Conservation (phyloP, 2,329 filamentous ascomycete species). For the Colletotrichum kahawae region DNA sequence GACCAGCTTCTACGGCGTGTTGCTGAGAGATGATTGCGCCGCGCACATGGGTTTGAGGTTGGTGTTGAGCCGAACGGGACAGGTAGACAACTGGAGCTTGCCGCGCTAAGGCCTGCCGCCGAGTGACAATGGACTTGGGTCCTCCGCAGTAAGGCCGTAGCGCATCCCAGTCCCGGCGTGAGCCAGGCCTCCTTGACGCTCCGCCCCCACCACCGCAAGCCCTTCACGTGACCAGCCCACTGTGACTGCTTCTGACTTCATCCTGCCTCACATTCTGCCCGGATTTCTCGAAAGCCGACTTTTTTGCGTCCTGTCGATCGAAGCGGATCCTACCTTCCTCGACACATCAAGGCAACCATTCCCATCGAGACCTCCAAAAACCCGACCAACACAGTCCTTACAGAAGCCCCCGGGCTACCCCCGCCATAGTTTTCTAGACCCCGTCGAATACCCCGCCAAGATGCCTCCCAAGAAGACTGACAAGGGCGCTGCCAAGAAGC, state of each 20-base stretch:
- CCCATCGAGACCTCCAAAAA: background rate
- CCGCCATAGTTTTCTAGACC: background rate
- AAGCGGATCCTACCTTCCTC: constrained; percentile 1
- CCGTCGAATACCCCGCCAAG: constrained; percentile 40
- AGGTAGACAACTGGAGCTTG: constrained; percentile 19
- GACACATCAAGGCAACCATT: background rate
- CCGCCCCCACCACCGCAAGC: constrained; percentile 20
- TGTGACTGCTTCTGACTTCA: constrained; percentile 21
- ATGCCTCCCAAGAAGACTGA: constrained; percentile 75
- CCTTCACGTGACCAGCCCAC: constrained; percentile 23
- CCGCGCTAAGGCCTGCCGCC: constrained; percentile 10
- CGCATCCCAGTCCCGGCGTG: background rate
- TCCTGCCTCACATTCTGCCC: constrained; percentile 13
- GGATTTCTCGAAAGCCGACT: background rate
- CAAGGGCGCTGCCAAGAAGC: constrained; percentile 59
- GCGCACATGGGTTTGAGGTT: background rate
- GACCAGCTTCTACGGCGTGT: background rate
- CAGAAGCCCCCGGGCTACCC: background rate
- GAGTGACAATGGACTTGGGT: constrained; percentile 7
- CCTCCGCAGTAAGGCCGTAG: background rate
- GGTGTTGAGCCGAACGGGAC: constrained; percentile 13
- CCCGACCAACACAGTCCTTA: background rate
- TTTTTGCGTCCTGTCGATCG: constrained; percentile 15
- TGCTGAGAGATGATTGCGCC: background rate
- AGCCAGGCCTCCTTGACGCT: constrained; percentile 1